Evolutionary conservation across 805 yeast species (phyloP).

Genomic region (Yarrowia deformans): DNA sequence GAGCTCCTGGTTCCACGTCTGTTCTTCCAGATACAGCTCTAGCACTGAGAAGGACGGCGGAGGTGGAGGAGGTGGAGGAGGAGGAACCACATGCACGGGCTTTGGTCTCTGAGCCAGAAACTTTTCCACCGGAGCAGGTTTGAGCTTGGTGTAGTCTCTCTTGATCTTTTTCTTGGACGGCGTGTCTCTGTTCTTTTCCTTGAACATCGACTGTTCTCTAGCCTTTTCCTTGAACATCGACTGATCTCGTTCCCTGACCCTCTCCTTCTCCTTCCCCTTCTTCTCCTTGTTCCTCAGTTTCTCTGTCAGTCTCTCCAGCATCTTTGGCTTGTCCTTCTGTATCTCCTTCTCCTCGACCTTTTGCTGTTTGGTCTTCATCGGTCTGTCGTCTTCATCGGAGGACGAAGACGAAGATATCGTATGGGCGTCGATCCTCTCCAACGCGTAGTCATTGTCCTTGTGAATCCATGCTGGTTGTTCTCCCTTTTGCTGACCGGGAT

Average conservation of each 20-base stretch:
- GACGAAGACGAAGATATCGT: not conserved
- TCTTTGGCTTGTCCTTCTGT: not conserved
- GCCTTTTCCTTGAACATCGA: not conserved
- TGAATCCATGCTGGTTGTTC: not conserved
- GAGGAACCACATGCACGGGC: not conserved
- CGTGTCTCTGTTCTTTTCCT: not conserved
- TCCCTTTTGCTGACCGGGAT: too few species aligned
- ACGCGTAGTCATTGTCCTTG: not conserved
- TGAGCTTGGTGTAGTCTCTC: not conserved
- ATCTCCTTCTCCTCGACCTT: not conserved
- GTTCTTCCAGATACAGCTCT: not conserved
- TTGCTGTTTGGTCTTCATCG: not conserved
- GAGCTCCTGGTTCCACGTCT: constrained; percentile 14
- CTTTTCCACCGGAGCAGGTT: not conserved
- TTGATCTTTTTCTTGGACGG: not conserved
- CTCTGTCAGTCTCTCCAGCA: too few species aligned
- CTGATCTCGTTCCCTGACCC: too few species aligned
- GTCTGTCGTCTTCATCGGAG: not conserved
- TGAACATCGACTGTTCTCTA: not conserved
- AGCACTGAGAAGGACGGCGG: not conserved
- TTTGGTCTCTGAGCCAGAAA: not conserved
- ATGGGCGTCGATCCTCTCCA: not conserved
- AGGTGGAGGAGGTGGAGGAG: too few species aligned
- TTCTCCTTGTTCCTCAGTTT: not conserved
- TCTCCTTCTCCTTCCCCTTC: not conserved